Base-by-base conservation (phyloP, 2,329 filamentous ascomycete genomes). In the Emmonsiellopsis sp. region DNA sequence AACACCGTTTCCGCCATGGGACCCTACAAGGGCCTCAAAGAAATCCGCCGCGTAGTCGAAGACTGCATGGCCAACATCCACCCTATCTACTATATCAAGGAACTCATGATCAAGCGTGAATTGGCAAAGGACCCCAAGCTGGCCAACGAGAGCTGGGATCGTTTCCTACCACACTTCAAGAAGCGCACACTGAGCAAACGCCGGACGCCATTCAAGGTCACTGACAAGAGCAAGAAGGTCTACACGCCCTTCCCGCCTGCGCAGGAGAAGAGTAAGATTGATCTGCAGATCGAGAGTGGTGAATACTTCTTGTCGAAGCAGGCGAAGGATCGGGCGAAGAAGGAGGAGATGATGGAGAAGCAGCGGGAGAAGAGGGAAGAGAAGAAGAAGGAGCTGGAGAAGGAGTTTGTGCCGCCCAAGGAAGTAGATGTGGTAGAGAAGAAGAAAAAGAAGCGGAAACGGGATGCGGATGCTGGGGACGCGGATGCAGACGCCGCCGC, bases 261-360 rank as follows among this genome's bases (percentile, higher is more conserved):
- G 43, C 90, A 91, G 60, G 92, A 98, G 79, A 95, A 95, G 87
- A 96, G 91, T 82, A 98, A 97, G 82, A 82, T 98, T 63, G 93
- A 98, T 73, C 74, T 90, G 72, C 92, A 98, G 79, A 95, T 98
- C 76, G 93, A 98, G 78, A 91, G 83, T 63, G 92, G 93, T 73
- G 92, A 97, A 75, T 98, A 95, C 75, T 97, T 97, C 72, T 73
- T 98, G 67, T 85, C 85, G 66, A 95, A 95, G 77, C 84, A 91
- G 66, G 91, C 89, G 56, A 95, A 95, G 79, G 89, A 95, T 65
- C 80, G 91, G 57, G 86, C 85, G 52, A 83, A 79, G 46, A 84
- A 87, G 71, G 86, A 92, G 67, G 87, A 89, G 65, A 79, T 89
- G 60, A 80, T 89, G 65, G 89, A 94, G 69, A 85, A 86, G 71